Evolutionary conservation across 1,284 basidiomycete genomes (phyloP).

Genomic region (Microstroma glucosiphilum): DNA sequence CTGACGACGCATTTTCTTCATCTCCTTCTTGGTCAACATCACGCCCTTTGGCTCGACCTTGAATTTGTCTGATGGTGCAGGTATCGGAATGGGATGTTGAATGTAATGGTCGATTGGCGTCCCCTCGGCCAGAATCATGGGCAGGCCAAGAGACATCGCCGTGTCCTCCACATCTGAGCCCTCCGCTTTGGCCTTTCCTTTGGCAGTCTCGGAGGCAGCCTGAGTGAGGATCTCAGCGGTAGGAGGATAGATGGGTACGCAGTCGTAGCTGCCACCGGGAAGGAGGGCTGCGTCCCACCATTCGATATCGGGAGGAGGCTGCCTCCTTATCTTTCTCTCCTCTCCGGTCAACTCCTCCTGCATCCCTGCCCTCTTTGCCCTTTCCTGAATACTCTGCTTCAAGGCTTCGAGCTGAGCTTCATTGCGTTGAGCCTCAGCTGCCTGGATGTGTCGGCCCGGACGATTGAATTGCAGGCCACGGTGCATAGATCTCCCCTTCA

Average conservation of each 20-base stretch:
- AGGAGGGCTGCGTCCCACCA: conserved; percentile 96
- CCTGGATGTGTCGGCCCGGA: conserved; percentile 39
- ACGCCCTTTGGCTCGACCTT: conserved; percentile 57
- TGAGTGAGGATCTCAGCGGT: not conserved
- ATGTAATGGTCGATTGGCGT: conserved; percentile 84
- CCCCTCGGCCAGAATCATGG: conserved; percentile 52
- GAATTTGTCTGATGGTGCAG: conserved; percentile 78
- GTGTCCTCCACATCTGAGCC: conserved; percentile 37
- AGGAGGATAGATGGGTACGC: conserved; percentile 55
- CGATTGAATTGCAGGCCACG: conserved; percentile 40
- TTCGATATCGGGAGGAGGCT: conserved; percentile 78
- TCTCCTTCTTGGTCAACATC: conserved; percentile 61
- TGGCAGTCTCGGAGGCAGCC: conserved; percentile 60
- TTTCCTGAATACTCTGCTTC: conserved; percentile 85
- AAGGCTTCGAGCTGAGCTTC: conserved; percentile 75
- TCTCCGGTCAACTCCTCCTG: conserved; percentile 83
- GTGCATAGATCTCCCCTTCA: conserved; percentile 33
- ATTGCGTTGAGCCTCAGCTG: conserved; percentile 40
- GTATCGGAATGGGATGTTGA: conserved; percentile 95
- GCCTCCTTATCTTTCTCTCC: conserved; percentile 69
- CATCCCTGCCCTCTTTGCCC: conserved; percentile 82
- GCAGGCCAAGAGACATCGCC: not conserved
- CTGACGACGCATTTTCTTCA: conserved; percentile 92
- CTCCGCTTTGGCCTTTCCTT: conserved; percentile 13
- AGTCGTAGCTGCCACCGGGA: conserved; percentile 70